Conservation (phyloP, 805 yeast genomes). For the Myxozyma vanderwaltii region DNA sequence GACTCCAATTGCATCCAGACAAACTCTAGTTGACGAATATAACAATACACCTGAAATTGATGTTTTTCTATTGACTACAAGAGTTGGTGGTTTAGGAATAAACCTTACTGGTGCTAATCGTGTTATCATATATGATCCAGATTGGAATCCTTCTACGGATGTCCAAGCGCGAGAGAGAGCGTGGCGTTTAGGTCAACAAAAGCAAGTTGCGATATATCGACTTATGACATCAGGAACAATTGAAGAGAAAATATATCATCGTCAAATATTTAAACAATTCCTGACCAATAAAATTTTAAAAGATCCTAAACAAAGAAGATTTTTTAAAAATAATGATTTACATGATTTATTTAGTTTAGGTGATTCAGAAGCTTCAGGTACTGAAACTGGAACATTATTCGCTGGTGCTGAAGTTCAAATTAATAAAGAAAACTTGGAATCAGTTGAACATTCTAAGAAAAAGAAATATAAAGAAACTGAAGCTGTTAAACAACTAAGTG, state of each 20-base stretch:
- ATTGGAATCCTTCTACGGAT: constrained; percentile 98
- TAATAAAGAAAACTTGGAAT: constrained; percentile 37
- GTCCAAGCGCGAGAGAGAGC: constrained; percentile 96
- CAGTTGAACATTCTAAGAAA: constrained; percentile 29
- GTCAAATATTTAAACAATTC: constrained; percentile 95
- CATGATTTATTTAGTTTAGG: constrained; percentile 88
- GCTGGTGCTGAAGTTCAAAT: constrained; percentile 50
- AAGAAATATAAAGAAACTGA: constrained; percentile 52
- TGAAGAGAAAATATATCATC: constrained; percentile 94
- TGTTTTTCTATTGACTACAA: constrained; percentile 83
- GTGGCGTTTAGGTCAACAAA: constrained; percentile 94
- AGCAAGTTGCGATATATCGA: constrained; percentile 86
- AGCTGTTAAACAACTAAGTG: constrained; percentile 66
- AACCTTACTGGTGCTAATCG: constrained; percentile 94
- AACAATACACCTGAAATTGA: constrained; percentile 60
- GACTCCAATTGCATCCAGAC: constrained; percentile 77
- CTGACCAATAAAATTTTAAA: constrained; percentile 89
- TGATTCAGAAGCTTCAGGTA: constrained; percentile 64
- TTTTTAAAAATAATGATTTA: constrained; percentile 87
- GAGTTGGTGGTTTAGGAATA: constrained; percentile 95
- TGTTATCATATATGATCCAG: constrained; percentile 93
- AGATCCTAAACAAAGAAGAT: constrained; percentile 92
- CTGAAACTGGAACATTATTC: constrained; percentile 69
- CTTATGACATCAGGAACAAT: constrained; percentile 93
- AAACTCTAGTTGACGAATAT: constrained; percentile 76